Base-by-base conservation (phyloP, 768 basidiomycete genomes). In the Boletus rufocinnamomeus region DNA sequence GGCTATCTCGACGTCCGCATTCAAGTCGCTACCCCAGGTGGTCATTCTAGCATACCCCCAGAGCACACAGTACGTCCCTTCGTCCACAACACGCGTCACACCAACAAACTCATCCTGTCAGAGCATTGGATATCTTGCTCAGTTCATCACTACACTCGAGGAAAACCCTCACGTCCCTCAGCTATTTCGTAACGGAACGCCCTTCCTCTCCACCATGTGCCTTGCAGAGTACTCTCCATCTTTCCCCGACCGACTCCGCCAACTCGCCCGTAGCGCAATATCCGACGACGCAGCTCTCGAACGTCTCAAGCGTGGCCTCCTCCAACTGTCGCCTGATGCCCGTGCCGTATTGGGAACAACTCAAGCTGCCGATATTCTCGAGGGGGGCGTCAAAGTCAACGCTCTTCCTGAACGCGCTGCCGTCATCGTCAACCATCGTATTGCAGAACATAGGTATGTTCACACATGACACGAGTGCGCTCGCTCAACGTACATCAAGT, bases 341-440 rank as follows among this genome's bases (percentile, higher is more conserved):
- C 21, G 21, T 35, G 49, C 49, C 49, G 23, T 4, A 19, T 17
- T 50, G 34, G 49, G 34, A 34, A 50, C 49, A 25, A 50, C 49
- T 9, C 49, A 50, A 16, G 49, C 49, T 35, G 49, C 49, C 21
- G 34, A 50, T 19, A 17, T 50, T 35, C 34, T 50, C 21, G 49
- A 50, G 23, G 49, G 49, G 14, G 49, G 49, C 34, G 16, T 50
- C 21, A 50, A 50, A 35, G 49, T 50, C 34, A 50, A 50, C 17
- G 49, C 34, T 35, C 49, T 50, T 25, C 49, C 49, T 17, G 49
- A 50, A 35, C 49, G 34, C 17, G 32, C 49, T 17, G 49, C 49
- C 21, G 49, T 50, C 49, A 69, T 90, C 23, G 81, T 90, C 46
- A 88, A 90, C 67, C 85, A 88, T 64, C 84, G 88, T 30, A 84